phyloP scores from a whole-genome alignment of 2,329 filamentous ascomycete species.

The Colletotrichum sp. region DNA sequence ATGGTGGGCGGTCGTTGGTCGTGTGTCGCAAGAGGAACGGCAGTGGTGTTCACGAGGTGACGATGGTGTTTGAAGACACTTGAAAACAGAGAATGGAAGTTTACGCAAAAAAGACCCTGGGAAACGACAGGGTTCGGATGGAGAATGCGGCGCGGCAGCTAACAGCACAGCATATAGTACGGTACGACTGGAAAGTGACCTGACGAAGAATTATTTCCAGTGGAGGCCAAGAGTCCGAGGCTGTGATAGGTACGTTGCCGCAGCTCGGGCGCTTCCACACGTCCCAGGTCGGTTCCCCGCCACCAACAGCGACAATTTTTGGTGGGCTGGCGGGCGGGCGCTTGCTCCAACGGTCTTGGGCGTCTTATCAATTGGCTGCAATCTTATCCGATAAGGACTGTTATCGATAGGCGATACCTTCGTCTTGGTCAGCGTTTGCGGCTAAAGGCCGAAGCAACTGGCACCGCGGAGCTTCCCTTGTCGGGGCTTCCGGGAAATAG shows the following conservation, averaged over 20 bases:
- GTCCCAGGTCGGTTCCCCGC: not conserved
- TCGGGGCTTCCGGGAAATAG: constrained; percentile 14
- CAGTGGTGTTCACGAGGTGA: not conserved
- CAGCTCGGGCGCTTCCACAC: not conserved
- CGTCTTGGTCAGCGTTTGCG: not conserved
- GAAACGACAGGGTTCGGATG: not conserved
- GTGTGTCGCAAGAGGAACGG: not conserved
- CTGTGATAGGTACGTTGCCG: constrained; percentile 15
- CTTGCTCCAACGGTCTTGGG: not conserved
- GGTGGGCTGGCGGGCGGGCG: not conserved
- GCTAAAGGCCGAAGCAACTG: not conserved
- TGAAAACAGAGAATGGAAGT: not conserved
- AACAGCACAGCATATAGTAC: not conserved
- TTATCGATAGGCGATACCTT: not conserved
- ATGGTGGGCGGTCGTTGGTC: constrained; percentile 36
- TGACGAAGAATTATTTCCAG: constrained; percentile 10
- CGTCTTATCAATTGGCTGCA: not conserved
- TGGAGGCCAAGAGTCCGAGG: not conserved
- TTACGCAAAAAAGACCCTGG: not conserved
- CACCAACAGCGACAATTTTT: not conserved
- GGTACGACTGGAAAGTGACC: constrained; percentile 10
- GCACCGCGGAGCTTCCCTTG: constrained; percentile 14
- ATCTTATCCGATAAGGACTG: not conserved
- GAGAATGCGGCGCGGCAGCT: not conserved
- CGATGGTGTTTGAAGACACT: not conserved